phyloP scores from a whole-genome alignment of 2,329 filamentous ascomycete genomes.

The Periglandula ipomoeae region DNA sequence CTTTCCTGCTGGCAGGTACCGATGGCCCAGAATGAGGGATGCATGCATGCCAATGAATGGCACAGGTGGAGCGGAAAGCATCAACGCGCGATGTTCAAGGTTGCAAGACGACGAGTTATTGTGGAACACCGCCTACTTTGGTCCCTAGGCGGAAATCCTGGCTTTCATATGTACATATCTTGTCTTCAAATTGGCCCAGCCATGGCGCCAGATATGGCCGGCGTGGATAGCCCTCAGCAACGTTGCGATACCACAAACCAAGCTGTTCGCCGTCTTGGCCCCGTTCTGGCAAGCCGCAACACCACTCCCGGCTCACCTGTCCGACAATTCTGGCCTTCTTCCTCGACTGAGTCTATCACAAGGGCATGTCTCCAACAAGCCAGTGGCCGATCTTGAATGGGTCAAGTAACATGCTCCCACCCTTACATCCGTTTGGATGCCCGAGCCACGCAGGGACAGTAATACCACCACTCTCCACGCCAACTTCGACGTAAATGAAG shows the following conservation, averaged over 20 bases:
- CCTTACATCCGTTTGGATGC: neutral
- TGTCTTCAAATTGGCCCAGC: neutral
- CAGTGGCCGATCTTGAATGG: neutral
- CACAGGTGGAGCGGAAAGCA: neutral
- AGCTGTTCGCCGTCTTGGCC: neutral
- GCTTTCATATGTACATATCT: neutral
- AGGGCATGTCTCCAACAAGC: neutral
- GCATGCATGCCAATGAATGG: neutral
- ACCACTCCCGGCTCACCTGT: neutral
- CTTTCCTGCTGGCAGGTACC: neutral
- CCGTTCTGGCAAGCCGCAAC: neutral
- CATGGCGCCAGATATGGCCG: neutral
- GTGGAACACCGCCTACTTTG: neutral
- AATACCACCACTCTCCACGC: neutral
- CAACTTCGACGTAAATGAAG: neutral
- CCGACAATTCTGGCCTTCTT: neutral
- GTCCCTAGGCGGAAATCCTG: neutral
- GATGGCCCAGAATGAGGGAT: neutral
- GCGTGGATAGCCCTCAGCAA: constrained; percentile 3
- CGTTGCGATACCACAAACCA: constrained; percentile 5
- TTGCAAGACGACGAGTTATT: neutral
- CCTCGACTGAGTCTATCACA: neutral
- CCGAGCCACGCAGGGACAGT: neutral
- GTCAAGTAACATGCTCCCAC: constrained; percentile 6
- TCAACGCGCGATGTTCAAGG: neutral